Evolutionary conservation across 306 rosid genomes (phyloP).

Genomic region (Betula pendula): DNA sequence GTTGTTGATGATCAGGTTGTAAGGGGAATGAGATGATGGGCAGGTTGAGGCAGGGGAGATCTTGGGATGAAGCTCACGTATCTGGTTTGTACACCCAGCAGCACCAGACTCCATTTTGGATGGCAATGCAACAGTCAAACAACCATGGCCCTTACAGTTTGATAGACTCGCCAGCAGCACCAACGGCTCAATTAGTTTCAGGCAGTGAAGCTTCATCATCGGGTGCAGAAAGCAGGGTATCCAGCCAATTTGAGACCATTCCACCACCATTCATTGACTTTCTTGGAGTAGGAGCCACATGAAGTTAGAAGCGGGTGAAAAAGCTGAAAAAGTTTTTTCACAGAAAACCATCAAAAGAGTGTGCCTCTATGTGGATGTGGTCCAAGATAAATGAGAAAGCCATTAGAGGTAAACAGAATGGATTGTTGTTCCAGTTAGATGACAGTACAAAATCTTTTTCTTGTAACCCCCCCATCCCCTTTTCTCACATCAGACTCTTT

Average conservation of each 20-base stretch:
- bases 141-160: slow-evolving; percentile 30
- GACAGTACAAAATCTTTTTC: slow-evolving; percentile 40
- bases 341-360: slow-evolving; percentile 34
- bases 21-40: slow-evolving; percentile 44
- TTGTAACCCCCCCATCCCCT: slow-evolving; percentile 20
- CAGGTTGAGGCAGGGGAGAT: slow-evolving; percentile 32
- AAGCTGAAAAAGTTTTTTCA: slow-evolving; percentile 42
- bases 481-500: slow-evolving; percentile 48
- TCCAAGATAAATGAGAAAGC: slow-evolving; percentile 58
- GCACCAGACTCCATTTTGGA: slow-evolving; percentile 16
- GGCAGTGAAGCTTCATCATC: slow-evolving; percentile 49
- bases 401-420: slow-evolving; percentile 61
- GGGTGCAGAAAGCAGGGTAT: slow-evolving; percentile 39
- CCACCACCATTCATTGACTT: slow-evolving; percentile 82
- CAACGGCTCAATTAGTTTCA: slow-evolving; percentile 33
- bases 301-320: slow-evolving; percentile 40
- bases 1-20: slow-evolving; percentile 42
- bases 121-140: slow-evolving; percentile 45
- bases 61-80: slow-evolving; percentile 33
- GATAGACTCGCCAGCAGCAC: slow-evolving; percentile 42
- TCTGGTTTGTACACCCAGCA: slow-evolving; percentile 27
- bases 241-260: slow-evolving; percentile 35
- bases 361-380: slow-evolving; percentile 58
- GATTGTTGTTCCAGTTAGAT: slow-evolving; percentile 49
- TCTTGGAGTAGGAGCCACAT: slow-evolving; percentile 97